Base-by-base conservation (phyloP, 306 rosid genomes). In the Canavalia ensiformis region DNA sequence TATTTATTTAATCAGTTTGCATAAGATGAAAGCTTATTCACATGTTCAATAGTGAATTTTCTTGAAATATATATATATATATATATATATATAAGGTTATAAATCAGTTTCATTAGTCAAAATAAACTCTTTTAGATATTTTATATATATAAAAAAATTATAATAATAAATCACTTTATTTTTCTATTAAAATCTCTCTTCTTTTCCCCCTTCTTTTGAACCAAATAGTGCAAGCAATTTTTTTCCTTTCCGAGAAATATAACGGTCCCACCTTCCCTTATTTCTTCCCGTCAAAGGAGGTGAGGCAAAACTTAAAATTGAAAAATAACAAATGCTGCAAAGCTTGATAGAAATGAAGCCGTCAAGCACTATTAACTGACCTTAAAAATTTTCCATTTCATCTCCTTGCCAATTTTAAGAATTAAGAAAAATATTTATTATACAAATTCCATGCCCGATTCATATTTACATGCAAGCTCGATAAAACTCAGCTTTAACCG, bases 391-490 rank as follows among this genome's bases (percentile, higher is more conserved):
- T 71, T 71, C 51, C 76, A 34, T 51, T 34, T 50, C 60, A 31
- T 51, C 47, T 68, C 39, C 5, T 51, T 34, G 46, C 47, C 49
- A 51, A 51, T n/a, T 71, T 51, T 8, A 71, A 51, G 18, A 44
- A 37, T 37, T 67, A 67, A 12, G 29, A 18, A 55, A 25, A 18
- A 6, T 2, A n/a, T 13, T 18, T 71, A 42, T 47, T 70, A 31
- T 56, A 71, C 59, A 51, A 71, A 50, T 8, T 50, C 33, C 75
- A 70, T 25, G 34, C 62, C 76, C 33, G 31, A 34, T 71, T 51
- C 76, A 0, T 71, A 71, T 71, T 71, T 71, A 51, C 63, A 71
- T 45, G 18, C 18, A 71, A 63, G 8, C 28, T 71, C 33, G 60
- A 70, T 49, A 50, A 70, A 9, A 10, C 31, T 46, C 28, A 70